A percentile compares a stretch with the other conserved stretches of the same genome.
Evolutionary conservation across 2,329 filamentous ascomycete genomes (phyloP).

Genomic region (Microsporum canis): DNA sequence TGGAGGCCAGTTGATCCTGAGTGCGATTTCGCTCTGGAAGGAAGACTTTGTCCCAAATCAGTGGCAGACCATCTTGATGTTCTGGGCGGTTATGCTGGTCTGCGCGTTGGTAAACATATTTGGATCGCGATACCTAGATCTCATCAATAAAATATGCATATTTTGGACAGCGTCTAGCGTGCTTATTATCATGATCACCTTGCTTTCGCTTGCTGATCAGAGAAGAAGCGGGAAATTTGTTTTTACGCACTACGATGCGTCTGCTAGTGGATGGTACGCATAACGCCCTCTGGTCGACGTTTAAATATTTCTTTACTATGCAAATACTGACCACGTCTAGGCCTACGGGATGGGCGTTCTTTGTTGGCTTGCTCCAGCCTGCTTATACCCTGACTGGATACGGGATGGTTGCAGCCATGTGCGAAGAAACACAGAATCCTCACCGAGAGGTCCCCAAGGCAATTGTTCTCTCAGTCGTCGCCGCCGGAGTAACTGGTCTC

Average conservation of each 20-base stretch:
- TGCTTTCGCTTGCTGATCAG: constrained; percentile 49
- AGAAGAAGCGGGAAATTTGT: constrained; percentile 52
- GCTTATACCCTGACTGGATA: constrained; percentile 44
- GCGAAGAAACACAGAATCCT: constrained; percentile 59
- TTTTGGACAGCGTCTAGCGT: constrained; percentile 59
- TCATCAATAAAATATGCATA: constrained; percentile 63
- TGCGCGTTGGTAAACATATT: constrained; percentile 57
- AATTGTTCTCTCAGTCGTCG: constrained; percentile 57
- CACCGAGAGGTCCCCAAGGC: constrained; percentile 59
- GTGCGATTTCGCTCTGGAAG: constrained; percentile 58
- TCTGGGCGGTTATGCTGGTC: constrained; percentile 59
- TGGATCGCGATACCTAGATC: constrained; percentile 48
- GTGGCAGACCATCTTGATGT: constrained; percentile 60
- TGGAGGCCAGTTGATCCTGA: constrained; percentile 58
- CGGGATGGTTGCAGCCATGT: constrained; percentile 61
- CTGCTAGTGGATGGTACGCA: constrained; percentile 48
- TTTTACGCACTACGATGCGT: constrained; percentile 57
- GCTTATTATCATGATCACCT: constrained; percentile 53
- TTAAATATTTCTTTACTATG: no score
- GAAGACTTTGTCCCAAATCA: constrained; percentile 55
- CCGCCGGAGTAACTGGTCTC: constrained; percentile 54
- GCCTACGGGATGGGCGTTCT: constrained; percentile 60
- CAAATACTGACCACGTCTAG: constrained; percentile 18
- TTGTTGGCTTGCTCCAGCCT: constrained; percentile 58
- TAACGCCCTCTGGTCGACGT: not conserved